Evolutionary conservation across 225 moss, liverwort and hornwort species (phyloP).

Genomic region (Pseudoscleropodium purum): DNA sequence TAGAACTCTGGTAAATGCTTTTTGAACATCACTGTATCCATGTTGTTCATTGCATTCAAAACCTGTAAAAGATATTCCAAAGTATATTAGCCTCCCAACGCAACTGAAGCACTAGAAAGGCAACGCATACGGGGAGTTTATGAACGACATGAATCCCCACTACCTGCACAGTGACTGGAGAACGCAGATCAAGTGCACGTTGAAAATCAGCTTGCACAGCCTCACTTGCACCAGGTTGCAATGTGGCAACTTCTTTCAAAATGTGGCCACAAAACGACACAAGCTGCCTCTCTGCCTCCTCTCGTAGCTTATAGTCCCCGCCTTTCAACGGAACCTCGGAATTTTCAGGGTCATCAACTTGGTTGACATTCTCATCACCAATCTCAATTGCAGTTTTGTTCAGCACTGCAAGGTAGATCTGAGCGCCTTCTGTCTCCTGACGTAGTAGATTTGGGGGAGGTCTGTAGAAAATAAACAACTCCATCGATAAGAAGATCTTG

Average conservation of each 20-base stretch:
- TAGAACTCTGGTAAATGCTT: slow-evolving; percentile 94
- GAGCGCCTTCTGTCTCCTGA: slow-evolving; percentile 88
- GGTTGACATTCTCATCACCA: slow-evolving; percentile 15
- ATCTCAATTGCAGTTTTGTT: slow-evolving; percentile 35
- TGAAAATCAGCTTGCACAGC: slow-evolving; percentile 87
- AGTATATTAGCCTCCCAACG: not conserved
- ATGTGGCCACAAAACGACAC: slow-evolving; percentile 87
- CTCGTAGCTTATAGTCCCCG: slow-evolving; percentile 57
- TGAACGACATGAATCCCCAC: not conserved
- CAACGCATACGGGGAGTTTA: not conserved
- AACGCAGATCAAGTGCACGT: slow-evolving; percentile 69
- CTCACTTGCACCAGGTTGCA: slow-evolving; percentile 72
- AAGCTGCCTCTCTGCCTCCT: slow-evolving; percentile 85
- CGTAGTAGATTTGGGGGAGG: slow-evolving; percentile 92
- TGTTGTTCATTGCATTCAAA: slow-evolving; percentile 67
- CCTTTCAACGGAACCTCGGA: slow-evolving; percentile 34
- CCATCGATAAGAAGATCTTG: not conserved
- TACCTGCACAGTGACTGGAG: slow-evolving; percentile 92
- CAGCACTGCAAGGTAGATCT: slow-evolving; percentile 78
- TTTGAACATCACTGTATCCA: slow-evolving; percentile 77
- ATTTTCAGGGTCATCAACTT: not conserved
- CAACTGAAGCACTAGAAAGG: not conserved
- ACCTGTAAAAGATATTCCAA: slow-evolving; percentile 39
- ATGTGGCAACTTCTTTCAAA: slow-evolving; percentile 73
- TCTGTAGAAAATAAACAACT: slow-evolving; percentile 13